Percentiles rank a stretch among this genome's conserved stretches.
Evolutionary conservation across 2,329 filamentous ascomycete genomes (phyloP).

Genomic region (Setomelanomma holmii): DNA sequence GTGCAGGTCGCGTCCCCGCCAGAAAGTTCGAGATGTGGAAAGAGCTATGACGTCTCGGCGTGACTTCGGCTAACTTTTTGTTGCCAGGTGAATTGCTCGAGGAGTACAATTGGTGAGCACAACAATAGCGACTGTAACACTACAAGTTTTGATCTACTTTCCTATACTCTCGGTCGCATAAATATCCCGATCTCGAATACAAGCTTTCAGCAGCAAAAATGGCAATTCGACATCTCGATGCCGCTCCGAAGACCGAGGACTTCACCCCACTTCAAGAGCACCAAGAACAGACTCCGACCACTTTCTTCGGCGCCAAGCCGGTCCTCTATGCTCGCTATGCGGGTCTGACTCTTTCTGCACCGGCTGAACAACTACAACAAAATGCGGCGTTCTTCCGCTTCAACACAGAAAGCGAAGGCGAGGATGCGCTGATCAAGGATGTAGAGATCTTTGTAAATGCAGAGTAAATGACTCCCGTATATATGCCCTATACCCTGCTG

Average conservation of each 20-base stretch:
- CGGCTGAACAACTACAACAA: constrained; percentile 60
- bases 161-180: not conserved
- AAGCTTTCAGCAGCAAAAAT: constrained; percentile 31
- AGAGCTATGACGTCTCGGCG: constrained; percentile 27
- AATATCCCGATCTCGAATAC: not conserved
- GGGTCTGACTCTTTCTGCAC: constrained; percentile 65
- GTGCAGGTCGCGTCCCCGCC: constrained; percentile 6
- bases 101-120: too few relatives aligned
- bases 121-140: too few relatives aligned
- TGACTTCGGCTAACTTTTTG: constrained; percentile 29
- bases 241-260: constrained; percentile 63
- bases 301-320: constrained; percentile 74
- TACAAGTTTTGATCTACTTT: too few relatives aligned
- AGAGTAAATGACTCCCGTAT: constrained; percentile 39
- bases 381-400: constrained; percentile 56
- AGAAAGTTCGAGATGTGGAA: constrained; percentile 4
- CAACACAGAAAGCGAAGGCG: constrained; percentile 41
- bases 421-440: constrained; percentile 41
- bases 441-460: constrained; percentile 59
- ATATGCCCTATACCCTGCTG: not conserved
- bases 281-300: constrained; percentile 73
- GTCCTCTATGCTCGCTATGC: constrained; percentile 71
- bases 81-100: constrained; percentile 11
- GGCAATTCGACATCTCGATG: constrained; percentile 60
- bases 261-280: constrained; percentile 73